These are phyloP conservation scores for Populus nigra DNA, from an alignment of 345 rosid species.

Conservation along the genomic window DNA sequence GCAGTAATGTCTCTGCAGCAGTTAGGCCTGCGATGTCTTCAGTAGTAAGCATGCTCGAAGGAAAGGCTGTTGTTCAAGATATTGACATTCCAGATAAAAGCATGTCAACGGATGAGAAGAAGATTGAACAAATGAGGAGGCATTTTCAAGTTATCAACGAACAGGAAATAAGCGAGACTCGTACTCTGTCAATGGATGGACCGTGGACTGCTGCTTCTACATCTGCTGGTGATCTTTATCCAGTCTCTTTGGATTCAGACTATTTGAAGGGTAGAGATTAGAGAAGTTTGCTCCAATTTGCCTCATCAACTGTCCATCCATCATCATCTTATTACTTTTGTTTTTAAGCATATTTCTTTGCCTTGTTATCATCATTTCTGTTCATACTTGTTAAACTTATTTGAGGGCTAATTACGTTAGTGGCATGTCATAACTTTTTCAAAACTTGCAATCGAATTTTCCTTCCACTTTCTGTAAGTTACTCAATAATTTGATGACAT, in stretches of 20 bases:
- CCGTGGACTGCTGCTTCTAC: slow-evolving; percentile 35
- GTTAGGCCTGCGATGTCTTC: slow-evolving; percentile 23
- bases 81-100: neutral
- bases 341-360: too few relatives aligned
- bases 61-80: slow-evolving; percentile 21
- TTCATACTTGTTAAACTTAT: too few relatives aligned
- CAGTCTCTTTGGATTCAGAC: slow-evolving; percentile 19
- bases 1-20: slow-evolving; percentile 15
- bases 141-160: slow-evolving; percentile 22
- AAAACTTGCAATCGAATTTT: too few relatives aligned
- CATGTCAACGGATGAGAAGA: slow-evolving; percentile 1
- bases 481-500: too few relatives aligned
- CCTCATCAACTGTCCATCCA: too few relatives aligned
- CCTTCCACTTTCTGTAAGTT: too few relatives aligned
- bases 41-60: slow-evolving; percentile 30
- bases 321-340: too few relatives aligned
- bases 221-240: slow-evolving; percentile 37
- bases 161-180: slow-evolving; percentile 8
- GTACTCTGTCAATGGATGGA: slow-evolving; percentile 17
- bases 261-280: slow-evolving; percentile 9
- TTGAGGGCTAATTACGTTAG: too few relatives aligned
- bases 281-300: neutral
- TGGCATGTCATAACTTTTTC: too few relatives aligned
- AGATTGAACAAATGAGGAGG: slow-evolving; percentile 32
- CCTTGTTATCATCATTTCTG: too few relatives aligned